Evolutionary conservation across 169 alveolate species (phyloP), one percentile per base, ranked within the genome.

Genomic region (Plasmodium malariae): DNA sequence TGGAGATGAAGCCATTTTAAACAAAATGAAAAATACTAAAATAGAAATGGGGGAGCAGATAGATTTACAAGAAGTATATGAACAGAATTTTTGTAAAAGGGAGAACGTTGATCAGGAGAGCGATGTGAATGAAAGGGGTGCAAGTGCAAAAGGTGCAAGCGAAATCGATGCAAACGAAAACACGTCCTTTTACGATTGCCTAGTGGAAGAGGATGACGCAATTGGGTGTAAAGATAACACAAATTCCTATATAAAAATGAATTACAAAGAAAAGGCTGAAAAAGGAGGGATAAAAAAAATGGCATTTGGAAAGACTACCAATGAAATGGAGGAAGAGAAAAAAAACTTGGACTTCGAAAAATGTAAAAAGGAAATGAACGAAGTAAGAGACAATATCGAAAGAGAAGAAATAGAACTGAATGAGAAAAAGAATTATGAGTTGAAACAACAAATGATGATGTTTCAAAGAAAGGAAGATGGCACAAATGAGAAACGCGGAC

Each of bases 151-250:
- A 11, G 87, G 30, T 24, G 70, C 48, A 28, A 60, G 28, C 28
- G 48, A 60, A 28, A 60, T 24, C 28, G 48, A 60, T 30, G 71
- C 24, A 2, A 60, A 60, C 24, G 71, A 45, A 45, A 73, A 55
- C 34, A 37, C 30, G 43, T 37, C 26, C 59, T 73, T 73, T 45
- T 73, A 73, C 36, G 87, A 73, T 43, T 73, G 87, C 40, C 30
- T 73, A 73, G 67, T 59, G 14, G 87, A 73, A 32, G 19, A 9
- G 17, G 28, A 30, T 32, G 24, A 21, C 14, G 70, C 3, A 26
- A 72, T 11, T 54, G 24, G 57, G 17, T n/a, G 14, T 21, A 21
- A 30, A 19, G 5, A 72, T 28, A 51, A 12, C 26, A 4, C 1
- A 30, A 21, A 60, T 17, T 4, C 3, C 7, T 7, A 63, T 36